Conservation (phyloP, 2,329 filamentous ascomycete species). For the Rachicladosporium sp. region DNA sequence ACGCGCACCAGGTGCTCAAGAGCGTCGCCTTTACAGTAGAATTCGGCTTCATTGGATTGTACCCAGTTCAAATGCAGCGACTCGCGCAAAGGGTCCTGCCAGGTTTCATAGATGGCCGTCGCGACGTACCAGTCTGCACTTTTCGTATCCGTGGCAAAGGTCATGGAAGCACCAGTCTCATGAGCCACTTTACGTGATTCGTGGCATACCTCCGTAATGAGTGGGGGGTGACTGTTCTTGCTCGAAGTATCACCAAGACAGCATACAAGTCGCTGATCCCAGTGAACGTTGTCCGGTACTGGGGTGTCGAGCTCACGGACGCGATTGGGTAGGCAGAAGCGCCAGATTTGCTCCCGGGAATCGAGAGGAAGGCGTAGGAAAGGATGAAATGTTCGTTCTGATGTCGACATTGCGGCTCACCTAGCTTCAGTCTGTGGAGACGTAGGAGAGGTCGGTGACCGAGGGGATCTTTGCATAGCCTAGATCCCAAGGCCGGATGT, state of each 20-base stretch:
- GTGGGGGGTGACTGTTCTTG: constrained; percentile 5
- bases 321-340: constrained; percentile 8
- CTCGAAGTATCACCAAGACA: constrained; percentile 1
- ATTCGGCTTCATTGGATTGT: background rate
- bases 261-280: constrained; percentile 3
- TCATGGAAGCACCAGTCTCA: background rate
- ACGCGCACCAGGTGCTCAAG: background rate
- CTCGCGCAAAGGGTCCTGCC: background rate
- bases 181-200: constrained; percentile 7
- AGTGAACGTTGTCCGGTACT: background rate
- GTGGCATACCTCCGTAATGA: constrained; percentile 6
- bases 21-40: constrained; percentile 2
- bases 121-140: background rate
- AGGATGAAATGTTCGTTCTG: too few species aligned
- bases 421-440: too few species aligned
- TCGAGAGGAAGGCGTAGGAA: too few species aligned
- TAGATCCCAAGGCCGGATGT: too few species aligned
- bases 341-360: constrained; percentile 4
- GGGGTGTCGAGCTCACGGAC: constrained; percentile 6
- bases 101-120: background rate
- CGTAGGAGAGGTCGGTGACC: too few species aligned
- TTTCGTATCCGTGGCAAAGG: background rate
- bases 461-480: too few species aligned
- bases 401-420: too few species aligned
- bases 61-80: background rate